These are phyloP conservation scores for Mucor ambiguus DNA, from an alignment of 371 early-diverging fungal genomes.

Conservation along the genomic window DNA sequence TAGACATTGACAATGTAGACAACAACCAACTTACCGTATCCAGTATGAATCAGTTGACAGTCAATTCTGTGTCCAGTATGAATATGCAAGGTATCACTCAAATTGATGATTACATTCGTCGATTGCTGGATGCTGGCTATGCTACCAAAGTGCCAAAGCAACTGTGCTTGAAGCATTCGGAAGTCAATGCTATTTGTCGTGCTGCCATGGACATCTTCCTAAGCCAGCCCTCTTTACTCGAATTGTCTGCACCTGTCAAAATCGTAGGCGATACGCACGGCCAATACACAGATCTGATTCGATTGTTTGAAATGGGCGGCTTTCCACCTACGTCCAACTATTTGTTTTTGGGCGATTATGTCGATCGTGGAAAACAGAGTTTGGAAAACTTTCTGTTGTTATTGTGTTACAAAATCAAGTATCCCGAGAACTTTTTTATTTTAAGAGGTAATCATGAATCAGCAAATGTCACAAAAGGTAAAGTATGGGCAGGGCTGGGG, in stretches of 20 bases:
- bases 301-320: constrained; percentile 92
- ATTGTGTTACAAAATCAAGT: constrained; percentile 96
- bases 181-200: constrained; percentile 89
- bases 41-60: constrained; percentile 51
- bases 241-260: constrained; percentile 95
- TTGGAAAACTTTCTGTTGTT: constrained; percentile 93
- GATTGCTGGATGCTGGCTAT: constrained; percentile 81
- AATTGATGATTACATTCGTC: constrained; percentile 88
- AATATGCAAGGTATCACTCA: constrained; percentile 35
- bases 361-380: constrained; percentile 93
- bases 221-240: constrained; percentile 93
- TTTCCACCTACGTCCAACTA: constrained; percentile 89
- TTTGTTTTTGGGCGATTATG: constrained; percentile 96
- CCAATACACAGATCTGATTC: constrained; percentile 89
- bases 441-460: constrained; percentile 98
- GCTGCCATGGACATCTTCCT: constrained; percentile 90
- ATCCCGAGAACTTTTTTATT: constrained; percentile 94
- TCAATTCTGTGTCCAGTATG: constrained; percentile 43
- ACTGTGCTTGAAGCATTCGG: constrained; percentile 77
- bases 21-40: constrained; percentile 46
- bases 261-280: constrained; percentile 97
- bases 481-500: too few relatives aligned
- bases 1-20: constrained; percentile 16
- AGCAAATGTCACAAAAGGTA: constrained; percentile 84
- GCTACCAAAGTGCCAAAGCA: constrained; percentile 73